Evolutionary conservation across 176 grass and related monocot genomes (phyloP).

Genomic region (Avena sativa): DNA sequence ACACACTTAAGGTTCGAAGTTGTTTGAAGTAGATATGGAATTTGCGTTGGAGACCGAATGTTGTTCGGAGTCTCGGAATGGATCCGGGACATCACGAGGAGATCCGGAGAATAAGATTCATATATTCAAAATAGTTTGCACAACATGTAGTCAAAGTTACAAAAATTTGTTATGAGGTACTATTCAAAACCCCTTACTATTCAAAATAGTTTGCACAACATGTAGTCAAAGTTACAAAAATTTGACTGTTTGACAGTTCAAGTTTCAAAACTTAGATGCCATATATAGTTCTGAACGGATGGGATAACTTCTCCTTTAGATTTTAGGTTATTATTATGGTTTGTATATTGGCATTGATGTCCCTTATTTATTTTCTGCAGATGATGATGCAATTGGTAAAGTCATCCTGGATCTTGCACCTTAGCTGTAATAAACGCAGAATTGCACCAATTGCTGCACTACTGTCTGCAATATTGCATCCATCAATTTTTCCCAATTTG

Average conservation of each 20-base stretch:
- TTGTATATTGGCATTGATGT: conserved; percentile 20
- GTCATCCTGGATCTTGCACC: conserved; percentile 86
- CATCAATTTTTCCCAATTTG: conserved; percentile 64
- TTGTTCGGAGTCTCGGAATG: too few relatives aligned
- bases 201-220: not conserved
- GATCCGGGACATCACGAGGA: too few relatives aligned
- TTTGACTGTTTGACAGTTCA: not conserved
- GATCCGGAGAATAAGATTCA: too few relatives aligned
- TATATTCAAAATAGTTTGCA: too few relatives aligned
- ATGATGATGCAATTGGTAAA: conserved; percentile 85
- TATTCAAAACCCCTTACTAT: not conserved
- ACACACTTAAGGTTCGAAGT: too few relatives aligned
- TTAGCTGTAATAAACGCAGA: conserved; percentile 94
- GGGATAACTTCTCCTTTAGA: not conserved
- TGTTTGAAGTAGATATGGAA: too few relatives aligned
- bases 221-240: not conserved
- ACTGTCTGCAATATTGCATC: conserved; percentile 82
- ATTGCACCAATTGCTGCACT: conserved; percentile 90
- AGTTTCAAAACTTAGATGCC: not conserved
- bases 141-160: too few relatives aligned
- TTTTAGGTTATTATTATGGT: not conserved
- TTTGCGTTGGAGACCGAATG: too few relatives aligned
- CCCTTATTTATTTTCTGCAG: conserved; percentile 54
- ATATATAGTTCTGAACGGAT: not conserved
- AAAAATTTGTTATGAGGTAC: conserved; percentile 78